Percentiles rank a stretch among this genome's conserved stretches.
These are phyloP conservation scores for Trypanosoma cruzi DNA, from an alignment of 208 protist genomes.

Conservation along the genomic window DNA sequence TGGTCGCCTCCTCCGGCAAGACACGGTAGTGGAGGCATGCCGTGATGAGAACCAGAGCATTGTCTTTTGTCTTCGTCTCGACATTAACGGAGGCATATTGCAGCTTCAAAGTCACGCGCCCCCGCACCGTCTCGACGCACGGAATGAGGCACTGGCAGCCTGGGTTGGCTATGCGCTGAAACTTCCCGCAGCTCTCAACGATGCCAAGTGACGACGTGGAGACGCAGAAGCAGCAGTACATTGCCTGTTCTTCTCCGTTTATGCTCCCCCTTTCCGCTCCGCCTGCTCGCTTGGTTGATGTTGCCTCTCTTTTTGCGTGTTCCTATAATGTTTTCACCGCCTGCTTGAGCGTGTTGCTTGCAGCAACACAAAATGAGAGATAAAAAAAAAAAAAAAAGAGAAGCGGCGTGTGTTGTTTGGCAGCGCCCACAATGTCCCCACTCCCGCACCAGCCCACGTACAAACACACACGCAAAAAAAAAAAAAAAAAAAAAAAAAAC, in stretches of 20 bases:
- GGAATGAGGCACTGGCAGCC: conserved; percentile 66
- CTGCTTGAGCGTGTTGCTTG: not conserved
- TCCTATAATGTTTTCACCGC: not conserved
- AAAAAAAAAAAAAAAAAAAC: conserved; percentile 3
- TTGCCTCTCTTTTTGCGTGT: not conserved
- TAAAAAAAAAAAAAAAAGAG: not conserved
- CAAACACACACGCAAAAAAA: not conserved
- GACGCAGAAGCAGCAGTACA: conserved; percentile 55
- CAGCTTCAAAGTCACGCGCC: conserved; percentile 45
- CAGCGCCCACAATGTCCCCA: not conserved
- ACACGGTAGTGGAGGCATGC: conserved; percentile 68
- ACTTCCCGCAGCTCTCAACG: conserved; percentile 68
- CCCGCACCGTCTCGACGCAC: conserved; percentile 33
- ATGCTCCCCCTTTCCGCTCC: not conserved
- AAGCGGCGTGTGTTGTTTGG: not conserved
- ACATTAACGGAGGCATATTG: conserved; percentile 40
- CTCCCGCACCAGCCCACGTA: not conserved
- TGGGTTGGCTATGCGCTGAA: conserved; percentile 42
- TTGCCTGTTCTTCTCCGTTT: not conserved
- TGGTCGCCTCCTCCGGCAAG: conserved; percentile 37
- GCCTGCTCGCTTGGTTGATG: not conserved
- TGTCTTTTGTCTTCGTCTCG: conserved; percentile 88
- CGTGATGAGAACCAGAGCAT: conserved; percentile 71
- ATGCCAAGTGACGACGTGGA: conserved; percentile 59
- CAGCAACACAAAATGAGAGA: not conserved